Evolutionary conservation across 495 filamentous ascomycete species (phyloP).

Genomic region (Tuber aestivum): DNA sequence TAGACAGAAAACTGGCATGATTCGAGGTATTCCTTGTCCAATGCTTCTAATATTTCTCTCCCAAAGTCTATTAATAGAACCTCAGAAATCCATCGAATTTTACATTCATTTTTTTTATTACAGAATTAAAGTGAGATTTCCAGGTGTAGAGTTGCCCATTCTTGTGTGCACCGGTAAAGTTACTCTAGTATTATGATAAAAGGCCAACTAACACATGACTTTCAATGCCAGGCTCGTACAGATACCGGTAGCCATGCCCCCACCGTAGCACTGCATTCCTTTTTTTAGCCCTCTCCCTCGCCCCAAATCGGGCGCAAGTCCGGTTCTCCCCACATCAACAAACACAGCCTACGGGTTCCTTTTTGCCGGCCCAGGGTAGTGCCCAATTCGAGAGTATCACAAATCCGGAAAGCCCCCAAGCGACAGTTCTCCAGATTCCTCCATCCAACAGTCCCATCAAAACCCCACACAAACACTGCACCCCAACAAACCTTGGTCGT

Average conservation of each 20-base stretch:
- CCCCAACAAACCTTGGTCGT: background rate
- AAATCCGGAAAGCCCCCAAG: background rate
- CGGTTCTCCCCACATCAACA: background rate
- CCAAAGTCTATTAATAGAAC: too few relatives aligned
- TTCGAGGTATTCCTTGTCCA: too few relatives aligned
- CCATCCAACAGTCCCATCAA: background rate
- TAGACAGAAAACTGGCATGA: too few relatives aligned
- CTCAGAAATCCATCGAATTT: too few relatives aligned
- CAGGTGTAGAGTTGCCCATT: too few relatives aligned
- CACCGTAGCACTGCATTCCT: background rate
- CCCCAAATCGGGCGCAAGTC: background rate
- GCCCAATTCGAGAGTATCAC: background rate
- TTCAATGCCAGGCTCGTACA: too few relatives aligned
- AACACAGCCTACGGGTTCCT: background rate
- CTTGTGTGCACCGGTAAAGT: too few relatives aligned
- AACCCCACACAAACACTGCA: background rate
- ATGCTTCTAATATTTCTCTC: too few relatives aligned
- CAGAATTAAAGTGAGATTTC: too few relatives aligned
- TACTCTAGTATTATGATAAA: too few relatives aligned
- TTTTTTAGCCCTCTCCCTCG: background rate
- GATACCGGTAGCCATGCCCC: background rate
- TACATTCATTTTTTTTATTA: too few relatives aligned
- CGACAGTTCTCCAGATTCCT: background rate
- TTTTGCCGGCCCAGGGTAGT: background rate
- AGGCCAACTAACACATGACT: too few relatives aligned